phyloP scores from a whole-genome alignment of 306 rosid species.

The Canavalia gladiata region DNA sequence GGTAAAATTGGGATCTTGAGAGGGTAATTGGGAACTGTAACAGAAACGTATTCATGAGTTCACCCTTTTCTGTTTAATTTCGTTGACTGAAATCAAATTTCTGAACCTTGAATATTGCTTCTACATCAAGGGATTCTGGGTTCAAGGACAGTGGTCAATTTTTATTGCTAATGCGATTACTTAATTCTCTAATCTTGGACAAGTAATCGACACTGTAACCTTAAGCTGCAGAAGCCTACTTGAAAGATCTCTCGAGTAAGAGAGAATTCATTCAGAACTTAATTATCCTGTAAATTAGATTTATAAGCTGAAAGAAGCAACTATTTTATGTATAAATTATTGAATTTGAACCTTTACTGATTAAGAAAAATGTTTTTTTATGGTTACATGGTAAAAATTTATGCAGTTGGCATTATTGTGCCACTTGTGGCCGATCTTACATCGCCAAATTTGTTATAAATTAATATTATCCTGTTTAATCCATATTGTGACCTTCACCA shows the following conservation, averaged over 20 bases:
- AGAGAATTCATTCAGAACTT: conserved; percentile 22
- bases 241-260: conserved; percentile 20
- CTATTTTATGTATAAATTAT: not conserved
- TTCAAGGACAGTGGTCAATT: conserved; percentile 3
- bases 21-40: conserved; percentile 13
- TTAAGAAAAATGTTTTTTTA: not conserved
- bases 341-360: conserved; percentile 10
- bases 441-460: not conserved
- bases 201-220: not conserved
- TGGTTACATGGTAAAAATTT: not conserved
- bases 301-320: conserved; percentile 28
- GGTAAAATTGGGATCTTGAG: conserved; percentile 2
- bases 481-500: not conserved
- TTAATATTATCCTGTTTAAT: not conserved
- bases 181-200: conserved; percentile 15
- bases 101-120: not conserved
- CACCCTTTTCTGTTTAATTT: conserved; percentile 21
- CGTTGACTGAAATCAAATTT: conserved; percentile 6
- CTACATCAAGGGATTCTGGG: conserved; percentile 25
- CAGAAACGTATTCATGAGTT: conserved; percentile 1
- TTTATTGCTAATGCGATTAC: not conserved
- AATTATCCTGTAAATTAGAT: not conserved
- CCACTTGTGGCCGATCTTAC: not conserved
- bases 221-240: conserved; percentile 7
- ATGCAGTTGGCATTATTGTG: not conserved